These are phyloP conservation scores for Colletotrichum simmondsii DNA, from an alignment of 2,329 filamentous ascomycete species.

Conservation along the genomic window DNA sequence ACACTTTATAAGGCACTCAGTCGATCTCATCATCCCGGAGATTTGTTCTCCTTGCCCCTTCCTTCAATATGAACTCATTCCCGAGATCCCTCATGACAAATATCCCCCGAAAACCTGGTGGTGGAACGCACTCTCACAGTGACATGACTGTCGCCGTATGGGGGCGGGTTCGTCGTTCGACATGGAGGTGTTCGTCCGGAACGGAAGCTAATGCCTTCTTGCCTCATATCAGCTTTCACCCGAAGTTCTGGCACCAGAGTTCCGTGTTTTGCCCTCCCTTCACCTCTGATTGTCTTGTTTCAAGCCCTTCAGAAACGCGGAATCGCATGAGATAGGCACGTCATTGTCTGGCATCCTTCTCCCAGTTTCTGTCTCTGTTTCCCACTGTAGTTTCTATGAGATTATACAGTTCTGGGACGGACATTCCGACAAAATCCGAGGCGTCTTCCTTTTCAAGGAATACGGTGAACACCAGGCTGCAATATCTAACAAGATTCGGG, in stretches of 20 bases:
- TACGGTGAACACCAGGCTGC: no score
- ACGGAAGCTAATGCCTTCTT: neutral
- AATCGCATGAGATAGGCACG: neutral
- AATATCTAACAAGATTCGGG: no score
- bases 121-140: neutral
- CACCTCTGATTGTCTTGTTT: neutral
- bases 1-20: neutral
- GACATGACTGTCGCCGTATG: no score
- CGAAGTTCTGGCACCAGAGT: neutral
- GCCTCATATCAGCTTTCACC: neutral
- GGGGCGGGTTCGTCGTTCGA: neutral
- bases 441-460: no score
- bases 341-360: neutral
- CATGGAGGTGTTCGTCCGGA: neutral
- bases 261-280: neutral
- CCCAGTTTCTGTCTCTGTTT: neutral
- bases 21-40: neutral
- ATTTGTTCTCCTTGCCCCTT: neutral
- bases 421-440: no score
- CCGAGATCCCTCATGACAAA: neutral
- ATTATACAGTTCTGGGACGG: no score
- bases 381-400: no score
- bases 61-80: fast-evolving
- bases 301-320: no score
- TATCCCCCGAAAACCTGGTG: neutral